A percentile compares a stretch with the other conserved stretches of the same genome.
Conservation (phyloP, 2,329 filamentous ascomycete genomes). For the Sarocladium oryzae region DNA sequence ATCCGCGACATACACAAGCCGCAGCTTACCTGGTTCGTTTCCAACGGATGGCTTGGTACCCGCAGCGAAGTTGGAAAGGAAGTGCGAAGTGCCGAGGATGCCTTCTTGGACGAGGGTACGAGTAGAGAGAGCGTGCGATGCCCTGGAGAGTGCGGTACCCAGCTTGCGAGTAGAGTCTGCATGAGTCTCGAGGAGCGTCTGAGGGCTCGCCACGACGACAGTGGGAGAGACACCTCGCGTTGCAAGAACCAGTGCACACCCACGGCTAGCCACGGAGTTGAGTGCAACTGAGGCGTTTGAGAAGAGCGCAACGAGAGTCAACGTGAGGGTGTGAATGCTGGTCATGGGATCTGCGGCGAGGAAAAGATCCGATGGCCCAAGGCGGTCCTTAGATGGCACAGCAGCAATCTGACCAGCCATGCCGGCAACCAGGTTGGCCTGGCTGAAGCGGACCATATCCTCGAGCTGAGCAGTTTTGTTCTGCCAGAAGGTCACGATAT, state of each 20-base stretch:
- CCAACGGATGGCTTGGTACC: constrained; percentile 54
- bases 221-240: constrained; percentile 73
- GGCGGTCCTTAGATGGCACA: constrained; percentile 67
- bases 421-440: constrained; percentile 80
- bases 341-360: constrained; percentile 78
- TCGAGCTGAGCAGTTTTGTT: constrained; percentile 43
- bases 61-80: constrained; percentile 45
- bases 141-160: constrained; percentile 55
- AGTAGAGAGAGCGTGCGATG: constrained; percentile 66
- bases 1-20: constrained; percentile 75
- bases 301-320: constrained; percentile 78
- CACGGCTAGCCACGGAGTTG: constrained; percentile 75
- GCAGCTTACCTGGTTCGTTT: constrained; percentile 63
- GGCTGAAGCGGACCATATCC: constrained; percentile 76
- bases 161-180: constrained; percentile 52
- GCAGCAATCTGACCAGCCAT: constrained; percentile 71
- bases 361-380: constrained; percentile 71
- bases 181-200: constrained; percentile 64
- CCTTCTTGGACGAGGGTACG: constrained; percentile 64
- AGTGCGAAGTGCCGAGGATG: constrained; percentile 55
- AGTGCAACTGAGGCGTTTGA: constrained; percentile 80
- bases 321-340: constrained; percentile 68
- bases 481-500: constrained; percentile 63
- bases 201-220: constrained; percentile 70
- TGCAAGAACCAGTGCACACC: constrained; percentile 65